A percentile compares a stretch with the other conserved stretches of the same genome.
These are phyloP conservation scores for Prosopis cineraria DNA, from an alignment of 306 rosid genomes.

Conservation along the genomic window DNA sequence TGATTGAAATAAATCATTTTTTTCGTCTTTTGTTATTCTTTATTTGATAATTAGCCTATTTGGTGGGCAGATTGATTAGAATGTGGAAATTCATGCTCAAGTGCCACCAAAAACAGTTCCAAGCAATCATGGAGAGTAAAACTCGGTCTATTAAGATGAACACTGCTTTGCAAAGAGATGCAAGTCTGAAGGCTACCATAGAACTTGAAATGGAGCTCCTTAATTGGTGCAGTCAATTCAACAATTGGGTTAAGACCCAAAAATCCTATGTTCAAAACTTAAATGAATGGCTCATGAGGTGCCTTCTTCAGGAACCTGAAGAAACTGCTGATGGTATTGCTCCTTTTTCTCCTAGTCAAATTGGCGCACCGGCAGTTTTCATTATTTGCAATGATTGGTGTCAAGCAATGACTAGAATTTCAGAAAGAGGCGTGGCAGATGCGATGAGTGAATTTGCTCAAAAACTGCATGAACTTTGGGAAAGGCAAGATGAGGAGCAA, in stretches of 20 bases:
- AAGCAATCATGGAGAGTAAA: slow-evolving; percentile 91
- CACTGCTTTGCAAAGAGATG: slow-evolving; percentile 62
- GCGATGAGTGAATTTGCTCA: slow-evolving; percentile 80
- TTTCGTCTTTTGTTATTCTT: slow-evolving; percentile 12
- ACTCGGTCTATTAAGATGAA: slow-evolving; percentile 66
- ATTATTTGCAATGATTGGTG: slow-evolving; percentile 89
- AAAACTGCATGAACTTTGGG: slow-evolving; percentile 81
- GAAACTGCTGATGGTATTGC: slow-evolving; percentile 84
- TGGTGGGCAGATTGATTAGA: slow-evolving; percentile 71
- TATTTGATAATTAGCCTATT: slow-evolving; percentile 33
- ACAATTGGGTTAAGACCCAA: slow-evolving; percentile 83
- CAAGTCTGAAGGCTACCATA: slow-evolving; percentile 79
- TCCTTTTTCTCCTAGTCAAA: slow-evolving; percentile 89
- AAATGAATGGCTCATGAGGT: slow-evolving; percentile 83
- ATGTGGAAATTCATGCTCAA: slow-evolving; percentile 96
- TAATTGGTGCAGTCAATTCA: slow-evolving; percentile 85
- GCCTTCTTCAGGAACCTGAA: slow-evolving; percentile 76
- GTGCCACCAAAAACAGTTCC: slow-evolving; percentile 94
- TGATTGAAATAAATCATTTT: background rate
- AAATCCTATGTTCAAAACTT: slow-evolving; percentile 81
- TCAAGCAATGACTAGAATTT: slow-evolving; percentile 84
- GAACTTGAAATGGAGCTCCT: slow-evolving; percentile 96
- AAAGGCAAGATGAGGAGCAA: slow-evolving; percentile 86
- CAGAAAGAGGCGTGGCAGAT: slow-evolving; percentile 70
- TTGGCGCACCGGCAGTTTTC: slow-evolving; percentile 88